Percentiles rank a stretch among this genome's conserved stretches.
These are phyloP conservation scores for Calocybe cyanea DNA, from an alignment of 768 basidiomycete species.

Conservation along the genomic window DNA sequence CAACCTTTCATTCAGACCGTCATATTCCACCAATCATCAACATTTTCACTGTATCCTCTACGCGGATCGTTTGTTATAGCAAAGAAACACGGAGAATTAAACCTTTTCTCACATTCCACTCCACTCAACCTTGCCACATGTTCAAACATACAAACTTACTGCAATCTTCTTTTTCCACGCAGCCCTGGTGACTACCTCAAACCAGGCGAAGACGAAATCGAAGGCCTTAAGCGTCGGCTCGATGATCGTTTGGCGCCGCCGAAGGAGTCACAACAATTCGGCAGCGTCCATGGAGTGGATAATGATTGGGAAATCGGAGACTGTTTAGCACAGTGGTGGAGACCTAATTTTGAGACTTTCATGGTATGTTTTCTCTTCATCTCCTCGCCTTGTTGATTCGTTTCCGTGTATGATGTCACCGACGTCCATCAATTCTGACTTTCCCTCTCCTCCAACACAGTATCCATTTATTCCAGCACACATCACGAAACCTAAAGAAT, in stretches of 20 bases:
- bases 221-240: constrained; percentile 84
- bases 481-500: constrained; percentile 96
- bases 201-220: constrained; percentile 90
- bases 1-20: too few relatives aligned
- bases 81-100: too few relatives aligned
- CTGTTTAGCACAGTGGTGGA: constrained; percentile 97
- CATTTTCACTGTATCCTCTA: not conserved
- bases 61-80: too few relatives aligned
- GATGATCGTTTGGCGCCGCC: constrained; percentile 88
- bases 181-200: constrained; percentile 99
- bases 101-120: too few relatives aligned
- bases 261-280: constrained; percentile 64
- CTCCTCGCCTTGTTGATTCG: not conserved
- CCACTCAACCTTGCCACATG: too few relatives aligned
- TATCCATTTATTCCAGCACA: constrained; percentile 95
- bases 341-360: constrained; percentile 98
- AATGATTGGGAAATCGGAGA: constrained; percentile 97
- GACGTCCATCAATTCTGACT: not conserved
- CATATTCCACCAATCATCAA: not conserved
- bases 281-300: constrained; percentile 70
- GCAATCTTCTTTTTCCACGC: not conserved
- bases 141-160: too few relatives aligned
- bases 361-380: constrained; percentile 60
- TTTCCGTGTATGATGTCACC: not conserved
- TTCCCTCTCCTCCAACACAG: constrained; percentile 39